A percentile compares a stretch with the other conserved stretches of the same genome.
phyloP scores from a whole-genome alignment of 2,329 filamentous ascomycete species.

The Fusarium nisikadoi region DNA sequence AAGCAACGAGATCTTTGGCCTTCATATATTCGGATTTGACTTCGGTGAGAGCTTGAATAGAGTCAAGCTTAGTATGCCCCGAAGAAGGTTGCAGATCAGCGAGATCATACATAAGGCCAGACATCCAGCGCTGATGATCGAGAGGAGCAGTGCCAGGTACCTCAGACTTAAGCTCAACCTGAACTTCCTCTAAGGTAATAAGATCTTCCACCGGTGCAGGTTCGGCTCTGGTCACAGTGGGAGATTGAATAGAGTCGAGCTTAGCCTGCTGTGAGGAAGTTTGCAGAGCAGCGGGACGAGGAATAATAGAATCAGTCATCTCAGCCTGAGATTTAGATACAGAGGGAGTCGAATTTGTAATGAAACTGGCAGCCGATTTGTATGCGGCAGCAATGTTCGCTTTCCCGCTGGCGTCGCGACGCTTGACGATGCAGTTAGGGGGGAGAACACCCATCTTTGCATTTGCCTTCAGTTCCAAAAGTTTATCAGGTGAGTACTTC shows the following conservation, averaged over 20 bases:
- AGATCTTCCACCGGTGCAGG: not conserved
- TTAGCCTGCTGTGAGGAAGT: not conserved
- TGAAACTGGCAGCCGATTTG: not conserved
- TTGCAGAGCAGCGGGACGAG: not conserved
- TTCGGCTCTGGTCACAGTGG: not conserved
- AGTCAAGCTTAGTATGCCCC: not conserved
- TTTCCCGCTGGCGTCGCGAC: not conserved
- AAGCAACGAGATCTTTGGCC: not conserved
- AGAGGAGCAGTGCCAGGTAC: slow-evolving; percentile 61
- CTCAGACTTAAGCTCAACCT: slow-evolving; percentile 21
- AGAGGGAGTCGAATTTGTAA: not conserved
- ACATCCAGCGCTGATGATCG: slow-evolving; percentile 53
- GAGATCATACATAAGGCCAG: slow-evolving; percentile 32
- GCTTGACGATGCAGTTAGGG: not conserved
- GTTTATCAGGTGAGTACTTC: slow-evolving; percentile 13
- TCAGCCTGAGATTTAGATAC: not conserved
- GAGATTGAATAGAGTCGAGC: not conserved
- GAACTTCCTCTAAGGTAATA: not conserved
- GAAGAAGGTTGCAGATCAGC: not conserved
- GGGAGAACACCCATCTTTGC: not conserved
- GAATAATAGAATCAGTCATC: not conserved
- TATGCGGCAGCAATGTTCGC: not conserved
- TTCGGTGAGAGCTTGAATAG: not conserved
- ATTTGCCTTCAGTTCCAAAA: slow-evolving; percentile 9
- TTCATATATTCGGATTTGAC: not conserved